These are phyloP conservation scores for Phytophthora constricta DNA, from an alignment of 352 stramenopile genomes.

Conservation along the genomic window DNA sequence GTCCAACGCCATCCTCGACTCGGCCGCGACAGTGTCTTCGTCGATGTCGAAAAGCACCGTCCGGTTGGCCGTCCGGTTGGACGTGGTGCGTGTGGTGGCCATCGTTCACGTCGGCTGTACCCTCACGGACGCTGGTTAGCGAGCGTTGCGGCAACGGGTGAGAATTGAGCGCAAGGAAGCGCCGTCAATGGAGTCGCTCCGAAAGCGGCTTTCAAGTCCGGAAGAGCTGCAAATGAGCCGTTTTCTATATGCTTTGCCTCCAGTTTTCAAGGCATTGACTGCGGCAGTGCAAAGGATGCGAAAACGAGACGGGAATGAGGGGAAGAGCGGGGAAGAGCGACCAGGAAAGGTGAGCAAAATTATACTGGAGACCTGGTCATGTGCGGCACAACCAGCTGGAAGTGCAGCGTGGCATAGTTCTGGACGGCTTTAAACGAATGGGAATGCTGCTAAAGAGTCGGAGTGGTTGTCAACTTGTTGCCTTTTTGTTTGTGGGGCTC, in stretches of 20 bases:
- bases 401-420: conserved; percentile 11
- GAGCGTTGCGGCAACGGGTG: background rate
- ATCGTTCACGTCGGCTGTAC: conserved; percentile 16
- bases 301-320: conserved; percentile 26
- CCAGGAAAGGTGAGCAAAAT: conserved; percentile 21
- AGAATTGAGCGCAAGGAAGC: background rate
- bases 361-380: conserved; percentile 12
- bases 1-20: conserved; percentile 23
- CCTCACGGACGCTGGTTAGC: background rate
- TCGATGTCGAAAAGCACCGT: conserved; percentile 55
- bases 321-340: conserved; percentile 35
- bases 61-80: conserved; percentile 32
- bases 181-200: conserved; percentile 6
- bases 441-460: no score
- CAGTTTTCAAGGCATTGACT: conserved; percentile 14
- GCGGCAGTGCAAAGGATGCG: conserved; percentile 20
- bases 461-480: background rate
- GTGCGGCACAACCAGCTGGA: conserved; percentile 28
- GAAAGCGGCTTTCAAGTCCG: conserved; percentile 7
- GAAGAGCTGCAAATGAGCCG: conserved; percentile 14
- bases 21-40: conserved; percentile 39
- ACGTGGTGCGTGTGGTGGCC: conserved; percentile 33
- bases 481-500: background rate
- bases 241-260: conserved; percentile 7
- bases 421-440: no score